Evolutionary conservation across 2,329 filamentous ascomycete genomes (phyloP).

Genomic region (Xylaria sp.): DNA sequence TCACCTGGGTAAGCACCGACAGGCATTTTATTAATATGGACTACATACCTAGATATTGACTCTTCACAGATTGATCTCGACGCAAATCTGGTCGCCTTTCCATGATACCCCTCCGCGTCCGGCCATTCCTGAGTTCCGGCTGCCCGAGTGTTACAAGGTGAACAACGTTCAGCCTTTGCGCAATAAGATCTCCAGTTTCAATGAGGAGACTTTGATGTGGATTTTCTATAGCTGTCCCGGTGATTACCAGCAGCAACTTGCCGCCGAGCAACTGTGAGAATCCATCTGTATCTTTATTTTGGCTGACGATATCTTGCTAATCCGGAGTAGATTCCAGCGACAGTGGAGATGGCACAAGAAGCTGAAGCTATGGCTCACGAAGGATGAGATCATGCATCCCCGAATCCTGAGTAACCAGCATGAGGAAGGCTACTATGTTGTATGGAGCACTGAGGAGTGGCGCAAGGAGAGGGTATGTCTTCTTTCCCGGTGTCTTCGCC

Average conservation of each 20-base stretch:
- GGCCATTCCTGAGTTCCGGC: conserved; percentile 49
- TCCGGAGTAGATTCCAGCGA: conserved; percentile 46
- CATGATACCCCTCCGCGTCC: conserved; percentile 56
- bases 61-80: conserved; percentile 46
- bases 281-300: not conserved
- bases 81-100: conserved; percentile 56
- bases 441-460: conserved; percentile 60
- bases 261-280: conserved; percentile 57
- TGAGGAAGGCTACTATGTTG: conserved; percentile 61
- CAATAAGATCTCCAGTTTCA: conserved; percentile 60
- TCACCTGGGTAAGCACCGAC: conserved; percentile 50
- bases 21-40: not conserved
- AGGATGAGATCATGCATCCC: conserved; percentile 61
- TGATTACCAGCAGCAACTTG: conserved; percentile 58
- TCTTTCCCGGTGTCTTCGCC: not conserved
- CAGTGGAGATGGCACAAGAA: conserved; percentile 68
- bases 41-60: conserved; percentile 11
- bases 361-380: conserved; percentile 60
- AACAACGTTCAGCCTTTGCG: conserved; percentile 61
- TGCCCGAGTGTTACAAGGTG: conserved; percentile 63
- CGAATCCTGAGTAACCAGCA: conserved; percentile 53
- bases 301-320: conserved; percentile 14
- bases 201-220: conserved; percentile 64
- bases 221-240: conserved; percentile 64
- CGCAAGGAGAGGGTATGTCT: conserved; percentile 55